phyloP scores from a whole-genome alignment of 768 basidiomycete genomes.

The Termitomyces heimii region DNA sequence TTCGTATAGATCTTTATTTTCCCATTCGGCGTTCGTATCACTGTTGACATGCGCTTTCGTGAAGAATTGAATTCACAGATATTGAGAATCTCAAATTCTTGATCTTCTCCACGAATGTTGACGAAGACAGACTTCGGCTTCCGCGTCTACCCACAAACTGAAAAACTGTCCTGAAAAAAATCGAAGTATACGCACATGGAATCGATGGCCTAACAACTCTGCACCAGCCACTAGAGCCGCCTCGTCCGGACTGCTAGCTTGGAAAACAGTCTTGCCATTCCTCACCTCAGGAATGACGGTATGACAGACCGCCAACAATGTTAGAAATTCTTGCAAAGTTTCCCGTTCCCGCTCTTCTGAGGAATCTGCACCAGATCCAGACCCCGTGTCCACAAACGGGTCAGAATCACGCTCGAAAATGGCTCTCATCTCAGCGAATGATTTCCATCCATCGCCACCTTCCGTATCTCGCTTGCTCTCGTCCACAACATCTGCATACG shows the following conservation, averaged over 20 bases:
- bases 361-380: conserved; percentile 23
- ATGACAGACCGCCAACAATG: conserved; percentile 90
- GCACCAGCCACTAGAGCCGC: conserved; percentile 94
- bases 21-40: conserved; percentile 83
- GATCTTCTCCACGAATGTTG: conserved; percentile 60
- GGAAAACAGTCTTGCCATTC: conserved; percentile 87
- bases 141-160: conserved; percentile 52
- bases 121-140: conserved; percentile 97
- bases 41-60: conserved; percentile 95
- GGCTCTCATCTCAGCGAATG: conserved; percentile 68
- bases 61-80: conserved; percentile 99
- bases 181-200: conserved; percentile 61
- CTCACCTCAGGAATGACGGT: conserved; percentile 94
- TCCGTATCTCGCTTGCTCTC: conserved; percentile 68
- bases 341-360: conserved; percentile 38
- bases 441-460: conserved; percentile 62
- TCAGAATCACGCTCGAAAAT: conserved; percentile 47
- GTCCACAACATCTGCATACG: conserved; percentile 89
- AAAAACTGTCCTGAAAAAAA: neutral
- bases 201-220: conserved; percentile 86
- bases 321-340: conserved; percentile 66
- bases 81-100: conserved; percentile 89
- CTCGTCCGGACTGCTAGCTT: conserved; percentile 97
- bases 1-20: conserved; percentile 95
- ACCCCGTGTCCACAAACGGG: conserved; percentile 52